Evolutionary conservation across 768 basidiomycete genomes (phyloP).

Genomic region (Paxillus involutus): DNA sequence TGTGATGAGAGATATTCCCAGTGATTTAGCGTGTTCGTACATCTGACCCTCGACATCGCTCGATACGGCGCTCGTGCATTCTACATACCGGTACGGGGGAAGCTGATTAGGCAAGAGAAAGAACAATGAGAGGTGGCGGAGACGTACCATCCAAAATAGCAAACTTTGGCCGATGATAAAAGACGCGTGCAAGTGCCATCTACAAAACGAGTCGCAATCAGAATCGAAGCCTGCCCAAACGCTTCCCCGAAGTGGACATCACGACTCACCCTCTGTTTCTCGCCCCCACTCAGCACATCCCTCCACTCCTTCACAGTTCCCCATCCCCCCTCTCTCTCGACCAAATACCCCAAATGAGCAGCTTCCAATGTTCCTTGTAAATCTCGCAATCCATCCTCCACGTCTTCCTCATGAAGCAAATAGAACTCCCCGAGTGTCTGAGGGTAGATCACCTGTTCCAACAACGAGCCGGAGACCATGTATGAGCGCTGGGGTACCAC

Average conservation of each 20-base stretch:
- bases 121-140: not conserved
- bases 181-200: conserved; percentile 93
- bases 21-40: conserved; percentile 89
- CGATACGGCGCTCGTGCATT: conserved; percentile 94
- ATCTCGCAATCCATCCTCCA: conserved; percentile 56
- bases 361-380: conserved; percentile 75
- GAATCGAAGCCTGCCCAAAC: not conserved
- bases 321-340: conserved; percentile 88
- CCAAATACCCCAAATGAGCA: conserved; percentile 83
- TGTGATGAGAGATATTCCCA: conserved; percentile 90
- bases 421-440: conserved; percentile 62
- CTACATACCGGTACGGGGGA: conserved; percentile 36
- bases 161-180: conserved; percentile 83
- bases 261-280: conserved; percentile 80
- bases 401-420: conserved; percentile 55
- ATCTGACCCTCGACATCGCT: conserved; percentile 95
- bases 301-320: conserved; percentile 92
- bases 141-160: conserved; percentile 81
- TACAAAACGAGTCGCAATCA: conserved; percentile 24
- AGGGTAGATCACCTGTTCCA: conserved; percentile 95
- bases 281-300: conserved; percentile 93
- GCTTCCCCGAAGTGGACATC: not conserved
- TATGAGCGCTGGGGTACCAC: conserved; percentile 93
- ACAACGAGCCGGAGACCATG: conserved; percentile 81
- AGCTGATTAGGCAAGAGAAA: too few species aligned